phyloP scores from a whole-genome alignment of 2,329 filamentous ascomycete species.

The Ceratocystis diversiconidia region DNA sequence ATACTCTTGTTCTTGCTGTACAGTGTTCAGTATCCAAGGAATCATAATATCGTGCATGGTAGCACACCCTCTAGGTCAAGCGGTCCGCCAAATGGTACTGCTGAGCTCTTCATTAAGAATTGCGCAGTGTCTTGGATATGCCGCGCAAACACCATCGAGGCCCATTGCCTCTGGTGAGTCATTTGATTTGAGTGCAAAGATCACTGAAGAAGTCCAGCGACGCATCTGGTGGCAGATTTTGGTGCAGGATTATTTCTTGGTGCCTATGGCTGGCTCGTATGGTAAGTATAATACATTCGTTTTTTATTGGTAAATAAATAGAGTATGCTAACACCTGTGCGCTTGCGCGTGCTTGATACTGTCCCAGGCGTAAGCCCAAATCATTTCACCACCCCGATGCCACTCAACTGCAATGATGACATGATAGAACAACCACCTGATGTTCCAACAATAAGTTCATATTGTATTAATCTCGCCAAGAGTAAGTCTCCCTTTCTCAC shows the following conservation, averaged over 20 bases:
- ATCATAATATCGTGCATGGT: conserved; percentile 18
- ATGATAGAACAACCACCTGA: conserved; percentile 11
- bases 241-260: conserved; percentile 17
- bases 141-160: conserved; percentile 1
- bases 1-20: neutral
- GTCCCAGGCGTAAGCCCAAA: conserved; percentile 11
- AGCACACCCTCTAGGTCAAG: conserved; percentile 15
- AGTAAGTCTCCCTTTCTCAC: conserved; percentile 3
- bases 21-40: conserved; percentile 14
- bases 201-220: conserved; percentile 11
- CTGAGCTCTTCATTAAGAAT: conserved; percentile 13
- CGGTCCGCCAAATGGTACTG: conserved; percentile 17
- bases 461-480: conserved; percentile 16
- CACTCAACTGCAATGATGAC: conserved; percentile 17
- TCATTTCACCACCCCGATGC: conserved; percentile 17
- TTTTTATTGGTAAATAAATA: no score
- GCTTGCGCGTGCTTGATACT: neutral
- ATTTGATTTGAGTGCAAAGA: neutral
- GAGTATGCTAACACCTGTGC: neutral
- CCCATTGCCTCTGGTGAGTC: neutral
- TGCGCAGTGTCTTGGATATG: conserved; percentile 14
- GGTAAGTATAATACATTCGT: neutral
- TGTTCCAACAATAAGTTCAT: conserved; percentile 17
- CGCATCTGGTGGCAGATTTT: conserved; percentile 18
- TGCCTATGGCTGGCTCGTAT: conserved; percentile 18